Conservation (phyloP, 129 eudicot species). For the Cynara cardunculus region DNA sequence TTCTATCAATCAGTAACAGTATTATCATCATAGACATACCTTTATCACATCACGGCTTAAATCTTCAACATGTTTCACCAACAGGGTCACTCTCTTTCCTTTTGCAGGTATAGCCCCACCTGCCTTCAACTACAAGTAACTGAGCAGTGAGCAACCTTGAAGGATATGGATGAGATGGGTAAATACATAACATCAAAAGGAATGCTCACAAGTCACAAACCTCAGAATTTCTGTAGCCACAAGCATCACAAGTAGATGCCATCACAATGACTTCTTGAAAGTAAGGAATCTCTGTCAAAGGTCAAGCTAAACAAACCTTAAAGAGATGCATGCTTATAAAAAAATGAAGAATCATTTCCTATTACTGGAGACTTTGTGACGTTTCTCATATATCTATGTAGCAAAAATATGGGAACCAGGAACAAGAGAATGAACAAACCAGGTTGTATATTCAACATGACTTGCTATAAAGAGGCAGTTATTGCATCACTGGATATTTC, state of each 20-base stretch:
- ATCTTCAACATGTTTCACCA: constrained; percentile 55
- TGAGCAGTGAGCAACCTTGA: not conserved
- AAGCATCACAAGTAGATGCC: constrained; percentile 90
- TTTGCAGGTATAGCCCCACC: constrained; percentile 77
- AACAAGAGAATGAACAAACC: not conserved
- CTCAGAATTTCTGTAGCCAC: constrained; percentile 95
- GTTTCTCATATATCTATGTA: constrained; percentile 6
- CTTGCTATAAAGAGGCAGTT: too few species aligned
- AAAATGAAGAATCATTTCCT: not conserved
- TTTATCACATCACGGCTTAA: constrained; percentile 83
- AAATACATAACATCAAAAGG: not conserved
- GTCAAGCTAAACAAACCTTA: constrained; percentile 55
- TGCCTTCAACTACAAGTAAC: constrained; percentile 64
- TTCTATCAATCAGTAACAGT: not conserved
- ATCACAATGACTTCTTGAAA: constrained; percentile 96
- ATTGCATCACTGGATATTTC: too few species aligned
- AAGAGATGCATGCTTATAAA: not conserved
- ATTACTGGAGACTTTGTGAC: not conserved
- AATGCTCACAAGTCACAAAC: constrained; percentile 41
- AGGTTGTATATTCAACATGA: too few species aligned
- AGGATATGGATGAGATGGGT: not conserved
- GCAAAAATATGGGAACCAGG: not conserved
- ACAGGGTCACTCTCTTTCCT: constrained; percentile 63
- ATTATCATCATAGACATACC: constrained; percentile 31
- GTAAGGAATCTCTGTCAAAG: constrained; percentile 71